phyloP scores from a whole-genome alignment of 2,329 filamentous ascomycete species.

The Calonectria hongkongensis region DNA sequence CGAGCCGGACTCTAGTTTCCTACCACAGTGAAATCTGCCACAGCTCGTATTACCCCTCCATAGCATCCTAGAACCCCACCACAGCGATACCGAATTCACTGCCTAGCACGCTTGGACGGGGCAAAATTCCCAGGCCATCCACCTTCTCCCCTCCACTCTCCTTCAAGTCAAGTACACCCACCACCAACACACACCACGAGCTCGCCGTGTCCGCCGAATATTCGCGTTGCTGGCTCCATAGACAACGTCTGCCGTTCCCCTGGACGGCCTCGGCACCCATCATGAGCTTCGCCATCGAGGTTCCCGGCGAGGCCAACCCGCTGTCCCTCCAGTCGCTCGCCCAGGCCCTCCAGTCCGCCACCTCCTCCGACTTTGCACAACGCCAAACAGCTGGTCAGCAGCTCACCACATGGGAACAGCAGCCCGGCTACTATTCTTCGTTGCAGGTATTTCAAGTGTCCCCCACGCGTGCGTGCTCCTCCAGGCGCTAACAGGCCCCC shows the following conservation, averaged over 20 bases:
- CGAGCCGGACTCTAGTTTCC: background rate
- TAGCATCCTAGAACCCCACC: conserved; percentile 40
- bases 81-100: conserved; percentile 40
- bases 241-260: conserved; percentile 41
- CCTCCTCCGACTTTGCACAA: conserved; percentile 76
- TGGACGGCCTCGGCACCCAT: conserved; percentile 51
- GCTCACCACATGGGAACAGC: conserved; percentile 81
- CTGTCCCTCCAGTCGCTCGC: conserved; percentile 79
- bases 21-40: conserved; percentile 8
- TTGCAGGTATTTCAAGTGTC: conserved; percentile 72
- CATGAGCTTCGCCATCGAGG: conserved; percentile 85
- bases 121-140: conserved; percentile 40
- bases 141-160: conserved; percentile 39
- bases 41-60: conserved; percentile 49
- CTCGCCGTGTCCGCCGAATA: conserved; percentile 30
- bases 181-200: conserved; percentile 22
- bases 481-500: conserved; percentile 44
- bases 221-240: conserved; percentile 34
- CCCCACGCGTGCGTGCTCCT: conserved; percentile 1
- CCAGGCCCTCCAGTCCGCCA: conserved; percentile 77
- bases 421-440: conserved; percentile 79
- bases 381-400: conserved; percentile 82
- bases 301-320: conserved; percentile 87
- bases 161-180: conserved; percentile 34
- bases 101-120: conserved; percentile 38